Percentiles rank a stretch among this genome's conserved stretches.
Evolutionary conservation across 2,329 filamentous ascomycete genomes (phyloP).

Genomic region (Biscogniauxia mediterranea): DNA sequence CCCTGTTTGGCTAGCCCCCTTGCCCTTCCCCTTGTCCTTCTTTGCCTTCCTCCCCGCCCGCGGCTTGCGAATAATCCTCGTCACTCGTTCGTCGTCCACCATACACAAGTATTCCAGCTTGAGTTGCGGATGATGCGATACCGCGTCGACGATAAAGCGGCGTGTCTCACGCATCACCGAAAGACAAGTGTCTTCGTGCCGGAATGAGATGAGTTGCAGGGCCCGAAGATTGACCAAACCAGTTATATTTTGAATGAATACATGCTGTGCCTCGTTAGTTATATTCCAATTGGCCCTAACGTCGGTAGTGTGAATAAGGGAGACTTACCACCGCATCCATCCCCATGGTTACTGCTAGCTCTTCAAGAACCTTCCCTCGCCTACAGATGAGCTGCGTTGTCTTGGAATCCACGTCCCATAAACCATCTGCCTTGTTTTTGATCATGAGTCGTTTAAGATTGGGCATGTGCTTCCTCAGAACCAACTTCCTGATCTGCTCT

Average conservation of each 20-base stretch:
- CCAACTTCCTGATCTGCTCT: slow-evolving; percentile 56
- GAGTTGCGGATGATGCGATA: slow-evolving; percentile 53
- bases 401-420: slow-evolving; percentile 59
- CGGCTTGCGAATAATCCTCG: slow-evolving; percentile 46
- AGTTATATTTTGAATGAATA: slow-evolving; percentile 53
- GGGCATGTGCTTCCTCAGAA: slow-evolving; percentile 56
- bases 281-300: not conserved
- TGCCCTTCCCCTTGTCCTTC: slow-evolving; percentile 36
- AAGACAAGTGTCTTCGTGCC: slow-evolving; percentile 54
- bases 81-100: slow-evolving; percentile 47
- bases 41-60: slow-evolving; percentile 30
- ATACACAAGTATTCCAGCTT: slow-evolving; percentile 60
- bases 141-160: slow-evolving; percentile 57
- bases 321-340: slow-evolving; percentile 52
- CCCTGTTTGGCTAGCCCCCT: slow-evolving; percentile 18
- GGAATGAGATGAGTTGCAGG: slow-evolving; percentile 54
- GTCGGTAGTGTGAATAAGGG: not conserved
- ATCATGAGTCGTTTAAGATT: slow-evolving; percentile 58
- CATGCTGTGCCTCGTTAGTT: slow-evolving; percentile 44
- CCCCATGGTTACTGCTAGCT: slow-evolving; percentile 56
- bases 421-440: slow-evolving; percentile 50
- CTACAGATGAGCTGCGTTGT: slow-evolving; percentile 53
- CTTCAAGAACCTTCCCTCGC: slow-evolving; percentile 48
- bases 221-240: slow-evolving; percentile 50
- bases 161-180: slow-evolving; percentile 57